These are phyloP conservation scores for Pythium grandisporangium DNA, from an alignment of 352 stramenopile species.

Conservation along the genomic window DNA sequence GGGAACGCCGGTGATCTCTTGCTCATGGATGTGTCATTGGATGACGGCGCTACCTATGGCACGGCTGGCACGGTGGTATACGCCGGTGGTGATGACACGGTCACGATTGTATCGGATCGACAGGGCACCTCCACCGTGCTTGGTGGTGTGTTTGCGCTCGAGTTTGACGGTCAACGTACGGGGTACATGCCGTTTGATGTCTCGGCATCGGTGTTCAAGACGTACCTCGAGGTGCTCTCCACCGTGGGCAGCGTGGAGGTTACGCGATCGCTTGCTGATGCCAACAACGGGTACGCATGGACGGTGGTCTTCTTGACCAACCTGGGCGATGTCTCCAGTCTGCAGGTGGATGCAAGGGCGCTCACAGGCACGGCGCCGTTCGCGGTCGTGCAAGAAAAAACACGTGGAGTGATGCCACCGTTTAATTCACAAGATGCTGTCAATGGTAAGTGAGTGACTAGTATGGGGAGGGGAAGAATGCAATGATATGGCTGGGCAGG, in stretches of 20 bases:
- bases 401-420: slow-evolving; percentile 73
- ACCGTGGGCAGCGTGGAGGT: slow-evolving; percentile 88
- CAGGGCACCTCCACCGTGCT: slow-evolving; percentile 47
- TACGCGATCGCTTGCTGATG: slow-evolving; percentile 72
- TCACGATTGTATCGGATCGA: slow-evolving; percentile 25
- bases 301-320: slow-evolving; percentile 90
- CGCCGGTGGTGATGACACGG: slow-evolving; percentile 24
- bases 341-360: slow-evolving; percentile 74
- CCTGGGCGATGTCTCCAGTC: slow-evolving; percentile 69
- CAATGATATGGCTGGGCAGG: too few species aligned
- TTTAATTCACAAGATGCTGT: slow-evolving; percentile 87
- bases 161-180: slow-evolving; percentile 84
- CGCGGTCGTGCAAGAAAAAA: slow-evolving; percentile 65
- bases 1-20: slow-evolving; percentile 85
- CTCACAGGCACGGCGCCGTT: slow-evolving; percentile 86
- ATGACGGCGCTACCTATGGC: slow-evolving; percentile 25
- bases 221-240: slow-evolving; percentile 83
- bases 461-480: too few species aligned
- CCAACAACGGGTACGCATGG: slow-evolving; percentile 91
- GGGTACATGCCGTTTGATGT: slow-evolving; percentile 88
- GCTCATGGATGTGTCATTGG: slow-evolving; percentile 39
- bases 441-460: slow-evolving; percentile 49
- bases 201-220: slow-evolving; percentile 81
- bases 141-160: slow-evolving; percentile 80
- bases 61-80: slow-evolving; percentile 18